These are phyloP conservation scores for Scedosporium boydii DNA, from an alignment of 2,329 filamentous ascomycete genomes.

Conservation along the genomic window DNA sequence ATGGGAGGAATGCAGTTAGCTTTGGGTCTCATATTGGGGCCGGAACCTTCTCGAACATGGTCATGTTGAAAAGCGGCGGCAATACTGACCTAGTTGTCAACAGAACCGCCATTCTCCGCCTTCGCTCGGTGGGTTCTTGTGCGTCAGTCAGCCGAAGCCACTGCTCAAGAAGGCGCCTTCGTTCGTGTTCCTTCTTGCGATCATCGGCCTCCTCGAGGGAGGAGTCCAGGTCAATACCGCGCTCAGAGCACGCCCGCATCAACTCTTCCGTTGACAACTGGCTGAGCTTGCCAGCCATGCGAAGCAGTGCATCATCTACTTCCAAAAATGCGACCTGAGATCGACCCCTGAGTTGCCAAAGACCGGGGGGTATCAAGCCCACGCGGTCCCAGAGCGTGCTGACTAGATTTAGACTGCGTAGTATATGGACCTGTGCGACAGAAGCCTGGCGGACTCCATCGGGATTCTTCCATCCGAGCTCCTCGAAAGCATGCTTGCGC, in stretches of 20 bases:
- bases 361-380: slow-evolving; percentile 33
- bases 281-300: slow-evolving; percentile 47
- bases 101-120: slow-evolving; percentile 28
- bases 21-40: too few relatives aligned
- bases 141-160: slow-evolving; percentile 39
- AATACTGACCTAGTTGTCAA: slow-evolving; percentile 30
- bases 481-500: slow-evolving; percentile 38
- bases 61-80: neutral
- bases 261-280: slow-evolving; percentile 56
- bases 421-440: slow-evolving; percentile 25
- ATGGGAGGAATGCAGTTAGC: too few relatives aligned
- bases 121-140: slow-evolving; percentile 25
- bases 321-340: slow-evolving; percentile 53
- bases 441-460: slow-evolving; percentile 21
- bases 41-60: neutral
- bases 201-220: neutral
- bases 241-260: slow-evolving; percentile 59
- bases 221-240: slow-evolving; percentile 48
- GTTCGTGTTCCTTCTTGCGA: slow-evolving; percentile 45
- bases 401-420: slow-evolving; percentile 35
- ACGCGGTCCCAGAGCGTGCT: slow-evolving; percentile 39
- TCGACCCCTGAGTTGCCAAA: slow-evolving; percentile 45
- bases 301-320: slow-evolving; percentile 61
- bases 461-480: slow-evolving; percentile 22
- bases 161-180: slow-evolving; percentile 34